Conservation (phyloP, 2,329 filamentous ascomycete species). For the Macrophomina phaseolina region DNA sequence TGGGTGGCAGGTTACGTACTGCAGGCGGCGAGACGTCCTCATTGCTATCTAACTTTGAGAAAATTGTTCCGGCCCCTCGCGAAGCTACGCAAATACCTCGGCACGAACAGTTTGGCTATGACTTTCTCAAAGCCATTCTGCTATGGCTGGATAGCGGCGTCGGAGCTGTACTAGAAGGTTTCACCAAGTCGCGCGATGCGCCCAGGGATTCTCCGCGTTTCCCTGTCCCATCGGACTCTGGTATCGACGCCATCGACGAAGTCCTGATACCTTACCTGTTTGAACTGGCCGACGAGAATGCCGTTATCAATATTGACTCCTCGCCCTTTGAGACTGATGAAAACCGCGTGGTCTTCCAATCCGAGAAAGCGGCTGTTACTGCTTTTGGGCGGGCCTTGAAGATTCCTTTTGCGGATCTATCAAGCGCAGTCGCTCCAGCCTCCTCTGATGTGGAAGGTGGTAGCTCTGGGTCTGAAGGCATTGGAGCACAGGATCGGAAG, state of each 20-base stretch:
- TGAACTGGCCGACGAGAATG: slow-evolving; percentile 53
- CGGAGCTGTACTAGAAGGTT: slow-evolving; percentile 60
- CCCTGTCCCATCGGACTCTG: slow-evolving; percentile 59
- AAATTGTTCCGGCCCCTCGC: slow-evolving; percentile 53
- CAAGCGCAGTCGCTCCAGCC: slow-evolving; percentile 42
- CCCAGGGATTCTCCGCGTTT: slow-evolving; percentile 49
- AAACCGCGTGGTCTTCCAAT: slow-evolving; percentile 57
- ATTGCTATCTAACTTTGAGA: slow-evolving; percentile 48
- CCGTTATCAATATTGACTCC: slow-evolving; percentile 62
- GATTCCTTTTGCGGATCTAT: slow-evolving; percentile 59
- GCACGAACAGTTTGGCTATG: slow-evolving; percentile 64
- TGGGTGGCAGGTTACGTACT: slow-evolving; percentile 60
- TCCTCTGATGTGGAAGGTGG: slow-evolving; percentile 28
- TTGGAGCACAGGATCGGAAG: slow-evolving; percentile 50
- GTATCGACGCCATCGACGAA: slow-evolving; percentile 60
- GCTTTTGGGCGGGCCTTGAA: slow-evolving; percentile 62
- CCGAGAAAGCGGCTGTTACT: slow-evolving; percentile 61
- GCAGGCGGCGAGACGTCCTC: slow-evolving; percentile 44
- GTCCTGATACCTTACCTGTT: slow-evolving; percentile 65
- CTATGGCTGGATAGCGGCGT: slow-evolving; percentile 67
- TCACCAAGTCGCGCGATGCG: slow-evolving; percentile 45
- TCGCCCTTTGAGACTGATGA: slow-evolving; percentile 64
- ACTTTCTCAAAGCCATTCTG: slow-evolving; percentile 68
- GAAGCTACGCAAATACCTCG: slow-evolving; percentile 39
- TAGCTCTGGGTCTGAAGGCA: slow-evolving; percentile 29